These are phyloP conservation scores for Arthroderma sp. DNA, from an alignment of 2,329 filamentous ascomycete species.

Conservation along the genomic window DNA sequence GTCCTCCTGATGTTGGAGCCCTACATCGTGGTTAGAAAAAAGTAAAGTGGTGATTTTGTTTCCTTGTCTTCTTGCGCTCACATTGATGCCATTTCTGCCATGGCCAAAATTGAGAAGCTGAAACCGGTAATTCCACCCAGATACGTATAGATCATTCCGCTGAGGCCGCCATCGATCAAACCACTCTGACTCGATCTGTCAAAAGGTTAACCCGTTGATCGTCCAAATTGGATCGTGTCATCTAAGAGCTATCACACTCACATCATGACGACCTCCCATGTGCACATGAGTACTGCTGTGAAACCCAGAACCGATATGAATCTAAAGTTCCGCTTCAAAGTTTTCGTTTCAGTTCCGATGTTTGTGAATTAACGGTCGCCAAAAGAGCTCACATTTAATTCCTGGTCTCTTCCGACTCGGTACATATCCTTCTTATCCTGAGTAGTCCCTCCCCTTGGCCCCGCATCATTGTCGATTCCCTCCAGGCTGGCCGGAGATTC, in stretches of 20 bases:
- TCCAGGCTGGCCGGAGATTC: background rate
- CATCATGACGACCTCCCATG: conserved; percentile 10
- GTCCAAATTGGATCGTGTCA: too few relatives aligned
- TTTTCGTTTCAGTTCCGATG: too few relatives aligned
- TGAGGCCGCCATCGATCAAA: conserved; percentile 6
- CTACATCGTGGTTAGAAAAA: conserved; percentile 9
- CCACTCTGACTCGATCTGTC: conserved; percentile 6
- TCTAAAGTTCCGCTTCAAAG: conserved; percentile 21
- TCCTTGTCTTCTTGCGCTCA: conserved; percentile 4
- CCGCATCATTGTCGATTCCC: background rate
- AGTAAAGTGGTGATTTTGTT: background rate
- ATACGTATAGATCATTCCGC: conserved; percentile 9
- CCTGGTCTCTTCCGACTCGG: conserved; percentile 21
- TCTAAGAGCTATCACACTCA: background rate
- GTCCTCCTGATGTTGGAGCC: conserved; percentile 27
- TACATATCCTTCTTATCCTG: conserved; percentile 23
- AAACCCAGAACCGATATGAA: conserved; percentile 24
- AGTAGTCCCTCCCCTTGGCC: conserved; percentile 13
- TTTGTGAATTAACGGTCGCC: background rate
- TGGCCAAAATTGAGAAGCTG: conserved; percentile 4
- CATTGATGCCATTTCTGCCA: conserved; percentile 10
- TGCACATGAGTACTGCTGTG: conserved; percentile 18
- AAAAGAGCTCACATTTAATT: conserved; percentile 16
- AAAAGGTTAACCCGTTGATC: background rate
- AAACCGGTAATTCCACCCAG: conserved; percentile 7